Evolutionary conservation across 2,329 filamentous ascomycete genomes (phyloP), one percentile per base, ranked within the genome.

Genomic region (Hypoxylon sp.): DNA sequence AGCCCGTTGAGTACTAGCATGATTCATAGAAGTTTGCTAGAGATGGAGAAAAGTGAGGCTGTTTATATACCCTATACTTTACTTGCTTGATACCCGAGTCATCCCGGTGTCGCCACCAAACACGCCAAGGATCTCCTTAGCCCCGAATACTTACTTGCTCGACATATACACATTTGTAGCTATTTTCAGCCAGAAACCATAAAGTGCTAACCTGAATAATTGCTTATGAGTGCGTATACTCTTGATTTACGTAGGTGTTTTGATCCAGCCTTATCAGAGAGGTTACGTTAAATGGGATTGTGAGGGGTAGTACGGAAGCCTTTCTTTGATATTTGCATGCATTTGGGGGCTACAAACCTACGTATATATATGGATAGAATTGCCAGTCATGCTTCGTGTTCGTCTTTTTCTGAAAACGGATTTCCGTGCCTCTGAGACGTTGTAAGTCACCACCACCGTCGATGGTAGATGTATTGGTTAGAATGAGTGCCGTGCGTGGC

Each of bases 61-160:
- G 35, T 19, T 59, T 65, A 64, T 61, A 63, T 65, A 56, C 54
- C 37, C 46, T 17, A 47, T 58, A 4, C 50, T 63, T 33, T 51
- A 19, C 33, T 59, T 51, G 52, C 50, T 13, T 56, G 14, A 63
- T 70, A 56, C 52, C 67, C 67, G 67, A 67, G 47, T 39, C 47
- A 53, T 67, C 61, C 67, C 67, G 67, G 48, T 17, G 57, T 67
- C 31, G 67, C 60, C 64, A 70, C 67, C 48, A 52, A 37, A 55
- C 1, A 39, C 42, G 61, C 59, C 67, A 67, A 64, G 65, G 29
- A 52, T 51, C 29, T 61, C 48, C 57, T 39, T 67, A 67, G 48
- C 55, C 48, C 57, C 65, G 65, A 60, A 42, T 29, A 47, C 44
- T n/a, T 54, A 2, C 37, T 48, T 50, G 50, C 35, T 35, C 47